Conservation (phyloP, 2,329 filamentous ascomycete genomes). For the Phaeosphaeriaceae sp. region DNA sequence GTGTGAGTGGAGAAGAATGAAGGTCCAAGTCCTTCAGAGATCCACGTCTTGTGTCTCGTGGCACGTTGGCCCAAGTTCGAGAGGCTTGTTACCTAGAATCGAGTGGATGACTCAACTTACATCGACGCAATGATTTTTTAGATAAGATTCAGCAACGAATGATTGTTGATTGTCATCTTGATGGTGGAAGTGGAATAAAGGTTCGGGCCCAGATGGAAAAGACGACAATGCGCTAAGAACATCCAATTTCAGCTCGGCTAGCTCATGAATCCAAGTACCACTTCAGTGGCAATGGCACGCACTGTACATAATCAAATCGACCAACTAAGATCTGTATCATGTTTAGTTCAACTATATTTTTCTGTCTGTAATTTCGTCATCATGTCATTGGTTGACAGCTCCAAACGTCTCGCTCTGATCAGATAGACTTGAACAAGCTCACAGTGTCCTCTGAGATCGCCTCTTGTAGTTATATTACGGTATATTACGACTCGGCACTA, state of each 20-base stretch:
- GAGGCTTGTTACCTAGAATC: constrained; percentile 17
- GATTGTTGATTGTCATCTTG: constrained; percentile 29
- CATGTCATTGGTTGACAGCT: too few species aligned
- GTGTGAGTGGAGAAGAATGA: constrained; percentile 38
- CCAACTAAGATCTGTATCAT: background rate
- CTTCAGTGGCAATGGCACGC: background rate
- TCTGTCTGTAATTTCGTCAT: too few species aligned
- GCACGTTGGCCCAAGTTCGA: constrained; percentile 36
- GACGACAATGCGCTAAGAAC: constrained; percentile 38
- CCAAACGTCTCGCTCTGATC: too few species aligned
- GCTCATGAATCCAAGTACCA: constrained; percentile 29
- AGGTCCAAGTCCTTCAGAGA: constrained; percentile 41
- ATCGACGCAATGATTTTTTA: constrained; percentile 16
- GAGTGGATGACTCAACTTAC: constrained; percentile 20
- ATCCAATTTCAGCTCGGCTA: constrained; percentile 49
- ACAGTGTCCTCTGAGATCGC: too few species aligned
- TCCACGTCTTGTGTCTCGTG: constrained; percentile 45
- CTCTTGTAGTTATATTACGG: too few species aligned
- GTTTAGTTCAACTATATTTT: too few species aligned
- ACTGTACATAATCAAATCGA: background rate
- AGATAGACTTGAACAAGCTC: too few species aligned
- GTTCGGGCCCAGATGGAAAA: constrained; percentile 35
- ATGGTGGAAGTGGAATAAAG: constrained; percentile 36
- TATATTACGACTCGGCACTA: too few species aligned
- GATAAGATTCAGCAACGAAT: constrained; percentile 10